These are phyloP conservation scores for Tylopilus rubrobrunneus DNA, from an alignment of 768 basidiomycete species.

Conservation along the genomic window DNA sequence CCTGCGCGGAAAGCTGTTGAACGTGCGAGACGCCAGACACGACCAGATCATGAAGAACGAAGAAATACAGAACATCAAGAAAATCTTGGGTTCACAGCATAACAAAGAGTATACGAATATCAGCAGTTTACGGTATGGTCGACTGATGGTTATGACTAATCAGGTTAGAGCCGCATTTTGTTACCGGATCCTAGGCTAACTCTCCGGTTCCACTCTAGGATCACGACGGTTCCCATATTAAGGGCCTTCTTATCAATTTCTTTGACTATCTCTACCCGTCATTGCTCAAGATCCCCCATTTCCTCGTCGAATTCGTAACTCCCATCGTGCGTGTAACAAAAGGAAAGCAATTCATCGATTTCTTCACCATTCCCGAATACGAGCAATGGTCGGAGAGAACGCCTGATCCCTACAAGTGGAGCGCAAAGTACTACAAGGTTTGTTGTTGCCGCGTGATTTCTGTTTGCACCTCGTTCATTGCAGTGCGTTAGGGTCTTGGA, in stretches of 20 bases:
- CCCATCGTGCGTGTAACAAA: constrained; percentile 74
- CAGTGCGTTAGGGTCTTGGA: constrained; percentile 75
- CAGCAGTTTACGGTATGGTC: constrained; percentile 79
- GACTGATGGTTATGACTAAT: constrained; percentile 99
- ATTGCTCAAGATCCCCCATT: constrained; percentile 46
- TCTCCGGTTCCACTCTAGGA: background rate
- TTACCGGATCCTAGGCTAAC: background rate
- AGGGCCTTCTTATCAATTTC: constrained; percentile 55
- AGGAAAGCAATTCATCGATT: constrained; percentile 74
- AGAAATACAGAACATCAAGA: constrained; percentile 96
- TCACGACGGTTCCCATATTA: constrained; percentile 53
- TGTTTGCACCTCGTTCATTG: background rate
- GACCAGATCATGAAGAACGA: constrained; percentile 98
- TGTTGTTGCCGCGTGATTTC: no score
- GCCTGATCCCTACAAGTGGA: no score
- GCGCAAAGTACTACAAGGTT: no score
- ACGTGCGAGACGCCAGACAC: constrained; percentile 94
- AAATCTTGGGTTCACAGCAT: constrained; percentile 95
- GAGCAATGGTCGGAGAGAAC: no score
- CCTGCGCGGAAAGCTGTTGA: constrained; percentile 85
- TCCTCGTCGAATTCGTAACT: no score
- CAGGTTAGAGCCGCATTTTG: constrained; percentile 59
- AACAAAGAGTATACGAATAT: constrained; percentile 80
- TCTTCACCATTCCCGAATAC: constrained; percentile 97
- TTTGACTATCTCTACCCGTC: constrained; percentile 35